Percentiles rank a stretch among this genome's conserved stretches.
Evolutionary conservation across 257 asterid species (phyloP).

Genomic region (Solanum acaule): DNA sequence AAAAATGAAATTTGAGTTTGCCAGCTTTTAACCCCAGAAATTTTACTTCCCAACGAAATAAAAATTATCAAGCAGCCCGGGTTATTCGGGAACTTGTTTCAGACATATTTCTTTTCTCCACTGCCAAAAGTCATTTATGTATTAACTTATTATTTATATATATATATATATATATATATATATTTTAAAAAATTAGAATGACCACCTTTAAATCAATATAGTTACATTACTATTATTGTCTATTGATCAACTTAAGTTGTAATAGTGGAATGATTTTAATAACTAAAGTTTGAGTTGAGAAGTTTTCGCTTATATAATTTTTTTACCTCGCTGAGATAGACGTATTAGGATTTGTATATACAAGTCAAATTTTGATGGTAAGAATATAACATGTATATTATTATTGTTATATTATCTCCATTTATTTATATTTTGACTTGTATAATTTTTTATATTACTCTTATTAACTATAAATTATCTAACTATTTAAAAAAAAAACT

Average conservation of each 20-base stretch:
- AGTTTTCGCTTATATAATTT: no score
- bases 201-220: background rate
- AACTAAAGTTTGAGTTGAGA: no score
- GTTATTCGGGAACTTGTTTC: background rate
- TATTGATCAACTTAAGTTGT: background rate
- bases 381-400: no score
- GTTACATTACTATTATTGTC: no score
- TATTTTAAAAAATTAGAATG: no score
- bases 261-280: background rate
- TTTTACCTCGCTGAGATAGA: background rate
- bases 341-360: background rate
- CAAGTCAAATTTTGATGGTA: background rate
- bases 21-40: background rate
- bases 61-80: background rate
- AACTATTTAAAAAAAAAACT: no score
- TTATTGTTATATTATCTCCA: no score
- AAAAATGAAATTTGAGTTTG: background rate
- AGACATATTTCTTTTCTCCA: background rate
- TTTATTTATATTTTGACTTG: no score
- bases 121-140: background rate
- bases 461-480: no score
- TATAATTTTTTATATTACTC: no score
- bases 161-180: no score
- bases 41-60: conserved; percentile 1
- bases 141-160: no score